A percentile compares a stretch with the other conserved stretches of the same genome.
Evolutionary conservation across 192 early-diverging fungal species (phyloP).

Genomic region (Pilaira anomala): DNA sequence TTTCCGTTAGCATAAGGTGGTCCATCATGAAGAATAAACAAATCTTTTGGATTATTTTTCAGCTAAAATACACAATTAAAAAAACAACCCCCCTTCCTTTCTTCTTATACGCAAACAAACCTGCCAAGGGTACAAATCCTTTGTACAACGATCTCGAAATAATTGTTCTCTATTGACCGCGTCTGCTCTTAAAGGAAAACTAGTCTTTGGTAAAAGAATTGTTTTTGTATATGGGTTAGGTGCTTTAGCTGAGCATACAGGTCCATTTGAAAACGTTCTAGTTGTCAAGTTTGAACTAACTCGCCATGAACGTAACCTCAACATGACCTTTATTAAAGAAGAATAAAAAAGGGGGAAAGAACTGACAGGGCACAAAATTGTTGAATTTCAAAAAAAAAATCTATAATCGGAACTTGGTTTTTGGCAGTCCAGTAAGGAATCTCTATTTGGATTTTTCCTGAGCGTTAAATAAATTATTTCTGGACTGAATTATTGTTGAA

Average conservation of each 20-base stretch:
- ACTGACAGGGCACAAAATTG: constrained; percentile 10
- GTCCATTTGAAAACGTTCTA: neutral
- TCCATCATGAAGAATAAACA: constrained; percentile 79
- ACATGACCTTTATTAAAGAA: neutral
- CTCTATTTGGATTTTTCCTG: no score
- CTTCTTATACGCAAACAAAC: constrained; percentile 29
- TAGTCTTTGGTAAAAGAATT: constrained; percentile 67
- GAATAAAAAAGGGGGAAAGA: neutral
- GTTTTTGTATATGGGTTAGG: constrained; percentile 53
- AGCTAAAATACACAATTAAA: constrained; percentile 31
- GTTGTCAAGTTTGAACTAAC: neutral
- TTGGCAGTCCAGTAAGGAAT: no score
- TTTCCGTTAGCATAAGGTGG: constrained; percentile 81
- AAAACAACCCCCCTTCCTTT: neutral
- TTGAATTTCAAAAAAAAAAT: no score
- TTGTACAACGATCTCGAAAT: constrained; percentile 61
- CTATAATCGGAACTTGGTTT: no score
- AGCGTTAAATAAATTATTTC: no score
- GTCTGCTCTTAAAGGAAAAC: constrained; percentile 64
- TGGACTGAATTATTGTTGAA: no score
- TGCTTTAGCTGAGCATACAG: neutral
- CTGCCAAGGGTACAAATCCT: constrained; percentile 71
- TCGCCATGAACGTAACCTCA: no score
- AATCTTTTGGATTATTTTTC: constrained; percentile 58
- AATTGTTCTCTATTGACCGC: constrained; percentile 55